Base-by-base conservation (phyloP, 148 eudicot genomes). In the Nepenthes mirabilis region DNA sequence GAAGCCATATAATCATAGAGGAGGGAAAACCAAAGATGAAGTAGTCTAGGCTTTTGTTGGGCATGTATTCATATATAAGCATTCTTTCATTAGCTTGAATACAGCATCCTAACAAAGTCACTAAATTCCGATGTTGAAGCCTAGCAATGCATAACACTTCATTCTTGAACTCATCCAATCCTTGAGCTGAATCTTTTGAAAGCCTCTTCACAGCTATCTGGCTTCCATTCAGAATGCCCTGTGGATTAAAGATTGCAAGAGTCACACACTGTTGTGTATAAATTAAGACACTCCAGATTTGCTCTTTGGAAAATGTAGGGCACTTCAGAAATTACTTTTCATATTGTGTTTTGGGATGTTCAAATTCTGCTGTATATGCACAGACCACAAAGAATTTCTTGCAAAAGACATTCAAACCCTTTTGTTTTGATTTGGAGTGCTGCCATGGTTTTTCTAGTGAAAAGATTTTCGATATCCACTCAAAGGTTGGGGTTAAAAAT, bases 201-300 rank as follows among this genome's bases (percentile, higher is more conserved):
- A 78, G 72, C 66, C 71, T 62, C 58, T 78, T 78, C 1, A 71
- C 74, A 0, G 82, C 82, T 37, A 78, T 56, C 56, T 74, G 79
- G 33, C 65, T 57, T 0, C 76, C 82, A 32, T 66, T 45, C 14
- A 77, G 47, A 35, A 43, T 61, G 1, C 82, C 82, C 78, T 77
- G 35, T 5, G 13, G 52, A 49, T 49, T n/a, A 49, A 2, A 49
- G 14, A 5, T 11, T 49, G 14, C 12, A n/a, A 12, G 52, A 49
- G 52, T 49, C 0, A n/a, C 11, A n/a, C 11, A 49, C 6, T 3
- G 52, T 49, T 49, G 52, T 11, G 6, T 0, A 49, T 49, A 49
- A 11, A 49, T 49, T n/a, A 49, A 49, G 52, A 49, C 14, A 5
- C 6, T 6, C n/a, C 1, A 2, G 11, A 5, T 6, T 5, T 49